Evolutionary conservation across 2,329 filamentous ascomycete genomes (phyloP).

Genomic region (Dissoconium aciculare): DNA sequence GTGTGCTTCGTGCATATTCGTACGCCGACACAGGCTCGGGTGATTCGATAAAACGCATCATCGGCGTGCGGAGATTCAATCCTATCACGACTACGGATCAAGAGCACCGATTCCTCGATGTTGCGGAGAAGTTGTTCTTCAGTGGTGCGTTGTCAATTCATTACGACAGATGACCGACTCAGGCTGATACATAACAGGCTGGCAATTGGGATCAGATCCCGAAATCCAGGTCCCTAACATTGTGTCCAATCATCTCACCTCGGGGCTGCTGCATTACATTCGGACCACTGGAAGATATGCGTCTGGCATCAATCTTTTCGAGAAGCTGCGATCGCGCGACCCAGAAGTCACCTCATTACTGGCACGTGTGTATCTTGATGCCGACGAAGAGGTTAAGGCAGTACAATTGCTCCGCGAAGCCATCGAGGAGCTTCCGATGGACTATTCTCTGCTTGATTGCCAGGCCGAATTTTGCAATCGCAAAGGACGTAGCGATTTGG

Average conservation of each 20-base stretch:
- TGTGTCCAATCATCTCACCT: conserved; percentile 87
- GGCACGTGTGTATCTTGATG: conserved; percentile 81
- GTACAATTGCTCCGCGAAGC: conserved; percentile 77
- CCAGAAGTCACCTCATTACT: conserved; percentile 87
- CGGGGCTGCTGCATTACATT: conserved; percentile 88
- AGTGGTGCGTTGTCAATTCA: conserved; percentile 42
- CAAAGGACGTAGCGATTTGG: conserved; percentile 77
- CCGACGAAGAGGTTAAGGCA: conserved; percentile 92
- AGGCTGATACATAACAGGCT: conserved; percentile 40
- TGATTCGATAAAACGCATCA: conserved; percentile 88
- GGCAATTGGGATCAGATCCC: conserved; percentile 90
- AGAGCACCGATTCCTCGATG: conserved; percentile 88
- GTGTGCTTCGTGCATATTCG: conserved; percentile 81
- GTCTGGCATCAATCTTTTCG: conserved; percentile 93
- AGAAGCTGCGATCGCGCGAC: conserved; percentile 82
- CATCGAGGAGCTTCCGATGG: conserved; percentile 85
- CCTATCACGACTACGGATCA: conserved; percentile 96
- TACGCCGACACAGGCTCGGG: conserved; percentile 93
- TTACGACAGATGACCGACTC: conserved; percentile 3
- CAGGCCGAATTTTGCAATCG: conserved; percentile 83
- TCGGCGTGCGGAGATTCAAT: conserved; percentile 94
- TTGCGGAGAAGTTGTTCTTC: conserved; percentile 90
- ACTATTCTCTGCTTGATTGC: conserved; percentile 88
- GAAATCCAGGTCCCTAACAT: conserved; percentile 95
- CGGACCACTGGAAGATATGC: conserved; percentile 86